Base-by-base conservation (phyloP, 2,329 filamentous ascomycete species). In the Fusarium sp. region DNA sequence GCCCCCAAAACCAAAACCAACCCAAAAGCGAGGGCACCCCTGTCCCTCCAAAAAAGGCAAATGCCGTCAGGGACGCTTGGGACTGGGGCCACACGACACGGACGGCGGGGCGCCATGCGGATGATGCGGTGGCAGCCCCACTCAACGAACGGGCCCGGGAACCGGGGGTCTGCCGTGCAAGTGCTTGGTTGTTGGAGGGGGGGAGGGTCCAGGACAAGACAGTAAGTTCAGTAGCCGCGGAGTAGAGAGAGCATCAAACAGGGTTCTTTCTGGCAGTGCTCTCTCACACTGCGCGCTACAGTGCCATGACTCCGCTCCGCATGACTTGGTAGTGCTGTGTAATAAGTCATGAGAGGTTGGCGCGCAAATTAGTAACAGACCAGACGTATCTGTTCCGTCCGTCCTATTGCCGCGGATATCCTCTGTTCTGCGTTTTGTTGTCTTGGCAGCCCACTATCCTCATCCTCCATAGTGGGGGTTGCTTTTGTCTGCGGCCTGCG, bases 31-130 rank as follows among this genome's bases (percentile, higher is more conserved):
- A 47, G 22, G 45, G 45, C 18, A 50, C 40, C 54, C 33, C 22
- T 29, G 42, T 54, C 50, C 50, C 47, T 42, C 40, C 42, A 33
- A 35, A 29, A 33, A 62, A 63, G 60, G 47, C 54, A 38, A 60
- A 60, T 68, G 57, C 73, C 65, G 62, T 64, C 62, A 65, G 38
- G 40, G 38, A 40, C 54, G 20, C 62, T 65, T 35, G 71, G 72
- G 57, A 73, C 64, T 74, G 72, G 63, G 54, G 45, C 72, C 60
- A 70, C 60, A 58, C 59, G 57, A 58, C 47, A 59, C 54, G 54
- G 63, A 65, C 64, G 35, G 69, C 72, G 72, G 72, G 72, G 72
- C 72, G 69, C 72, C 72, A 70, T 75, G 72, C 52, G 69, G 65
- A 63, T 64, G 62, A 57, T 60, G 69, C 52, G 42, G 18, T 68